Base-by-base conservation (phyloP, 2,329 filamentous ascomycete genomes). In the Huntiella savannae region DNA sequence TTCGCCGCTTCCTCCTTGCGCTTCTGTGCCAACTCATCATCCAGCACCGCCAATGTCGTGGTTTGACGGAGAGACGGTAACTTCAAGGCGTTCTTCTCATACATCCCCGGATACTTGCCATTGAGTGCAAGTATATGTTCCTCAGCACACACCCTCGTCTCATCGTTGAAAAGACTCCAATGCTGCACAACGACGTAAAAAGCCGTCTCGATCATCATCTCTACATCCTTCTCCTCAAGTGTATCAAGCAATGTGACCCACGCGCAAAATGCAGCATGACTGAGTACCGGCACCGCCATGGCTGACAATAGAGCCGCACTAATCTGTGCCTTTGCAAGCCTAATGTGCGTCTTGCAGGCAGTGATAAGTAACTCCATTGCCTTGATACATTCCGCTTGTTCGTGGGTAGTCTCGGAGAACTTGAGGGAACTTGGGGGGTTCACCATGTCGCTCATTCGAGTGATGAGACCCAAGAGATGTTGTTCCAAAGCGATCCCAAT, bases 301-400 rank as follows among this genome's bases (percentile, higher is more conserved):
- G 86, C 86, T 16, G 85, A 86, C 51, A 93, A 77, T 10, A 98
- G 67, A 57, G 84, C 95, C n/a, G 88, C 86, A 53, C 85, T 85
- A 47, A 96, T 88, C 77, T 95, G 88, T 16, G 91, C 88, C 36
- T 94, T 68, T 43, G 84, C 91, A 54, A 80, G 77, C 50, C 77
- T 79, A 32, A 87, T 75, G 55, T 82, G 77, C 2, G 69, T 69
- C 54, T 77, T 79, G 39, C 83, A 82, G 42, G 92, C 67, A 46
- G 68, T 75, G 43, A 95, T 80, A 73, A 98, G 82, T 57, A 93
- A 84, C 53, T 85, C 82, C 57, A 98, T 80, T 4, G 84, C 87
- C 52, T 75, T 74, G 6, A 98, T 75, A 54, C 79, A 86, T 49
- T 81, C 73, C 47, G 74, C 75, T 55, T 86, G 84, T 57, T 95